Conservation (phyloP, 352 stramenopile genomes). For the Phytophthora syringae region DNA sequence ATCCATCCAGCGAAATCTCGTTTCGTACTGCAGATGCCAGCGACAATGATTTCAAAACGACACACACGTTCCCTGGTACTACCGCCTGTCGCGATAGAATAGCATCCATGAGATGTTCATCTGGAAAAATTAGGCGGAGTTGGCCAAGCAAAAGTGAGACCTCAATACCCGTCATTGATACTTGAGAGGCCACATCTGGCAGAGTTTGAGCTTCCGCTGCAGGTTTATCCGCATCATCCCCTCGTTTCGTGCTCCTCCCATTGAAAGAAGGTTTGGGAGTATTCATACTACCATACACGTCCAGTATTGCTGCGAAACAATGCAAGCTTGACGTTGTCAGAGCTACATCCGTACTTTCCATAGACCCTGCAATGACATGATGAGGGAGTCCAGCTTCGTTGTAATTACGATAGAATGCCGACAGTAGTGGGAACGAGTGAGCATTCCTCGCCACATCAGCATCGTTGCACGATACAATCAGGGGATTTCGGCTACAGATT, state of each 20-base stretch:
- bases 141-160: conserved; percentile 56
- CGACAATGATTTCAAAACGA: conserved; percentile 61
- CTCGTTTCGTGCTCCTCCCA: background rate
- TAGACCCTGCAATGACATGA: conserved; percentile 47
- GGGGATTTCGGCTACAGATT: conserved; percentile 28
- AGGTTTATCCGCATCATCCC: no score
- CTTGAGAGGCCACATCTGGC: background rate
- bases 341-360: conserved; percentile 53
- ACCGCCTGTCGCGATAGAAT: conserved; percentile 19
- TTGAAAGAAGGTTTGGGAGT: background rate
- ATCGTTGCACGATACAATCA: conserved; percentile 40
- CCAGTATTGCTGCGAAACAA: conserved; percentile 45
- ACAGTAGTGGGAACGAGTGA: conserved; percentile 43
- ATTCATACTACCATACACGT: background rate
- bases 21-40: conserved; percentile 49
- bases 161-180: conserved; percentile 39
- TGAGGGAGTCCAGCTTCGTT: conserved; percentile 34
- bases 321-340: conserved; percentile 54
- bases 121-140: conserved; percentile 61
- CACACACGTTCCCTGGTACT: conserved; percentile 32
- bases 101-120: conserved; percentile 41
- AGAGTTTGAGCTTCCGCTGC: background rate
- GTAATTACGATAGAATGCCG: conserved; percentile 60
- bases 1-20: conserved; percentile 70
- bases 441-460: conserved; percentile 14